Percentiles rank a stretch among this genome's conserved stretches.
These are phyloP conservation scores for Planoprotostelium fungivorum DNA, from an alignment of 78 protist genomes.

Conservation along the genomic window DNA sequence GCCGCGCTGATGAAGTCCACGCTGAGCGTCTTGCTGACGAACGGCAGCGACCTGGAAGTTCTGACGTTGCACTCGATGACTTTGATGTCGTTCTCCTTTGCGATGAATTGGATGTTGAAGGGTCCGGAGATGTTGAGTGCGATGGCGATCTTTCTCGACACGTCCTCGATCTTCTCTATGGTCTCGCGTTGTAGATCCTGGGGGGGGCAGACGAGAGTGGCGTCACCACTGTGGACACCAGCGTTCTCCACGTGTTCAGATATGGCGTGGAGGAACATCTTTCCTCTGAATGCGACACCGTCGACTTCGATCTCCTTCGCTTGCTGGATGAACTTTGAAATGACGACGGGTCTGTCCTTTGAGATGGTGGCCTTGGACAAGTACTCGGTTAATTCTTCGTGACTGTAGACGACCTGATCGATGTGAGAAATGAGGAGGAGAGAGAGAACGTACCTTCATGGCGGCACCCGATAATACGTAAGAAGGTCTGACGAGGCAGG, in stretches of 20 bases:
- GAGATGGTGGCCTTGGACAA: conserved; percentile 80
- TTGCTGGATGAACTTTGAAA: conserved; percentile 86
- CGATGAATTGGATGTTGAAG: conserved; percentile 94
- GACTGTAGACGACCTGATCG: conserved; percentile 65
- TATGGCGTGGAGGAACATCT: conserved; percentile 82
- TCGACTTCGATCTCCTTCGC: conserved; percentile 97
- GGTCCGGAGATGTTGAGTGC: conserved; percentile 92
- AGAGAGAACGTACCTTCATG: conserved; percentile 62
- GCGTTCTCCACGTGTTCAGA: conserved; percentile 98
- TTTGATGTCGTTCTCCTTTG: conserved; percentile 86
- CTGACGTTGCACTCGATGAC: conserved; percentile 96
- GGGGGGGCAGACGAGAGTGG: conserved; percentile 94
- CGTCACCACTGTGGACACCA: conserved; percentile 98
- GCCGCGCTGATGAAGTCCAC: conserved; percentile 79
- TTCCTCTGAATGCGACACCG: conserved; percentile 88
- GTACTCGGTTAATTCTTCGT: conserved; percentile 73
- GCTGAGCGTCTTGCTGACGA: conserved; percentile 82
- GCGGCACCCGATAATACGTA: conserved; percentile 95
- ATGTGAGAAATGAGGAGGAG: neutral
- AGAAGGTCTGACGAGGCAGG: conserved; percentile 94
- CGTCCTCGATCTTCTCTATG: conserved; percentile 35
- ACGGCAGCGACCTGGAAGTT: conserved; percentile 93
- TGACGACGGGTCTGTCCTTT: conserved; percentile 83
- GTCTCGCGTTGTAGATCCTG: conserved; percentile 78
- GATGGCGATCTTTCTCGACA: conserved; percentile 63